Percentiles rank a stretch among this genome's conserved stretches.
Conservation (phyloP, 768 basidiomycete species). For the Kwoniella bestiolae region DNA sequence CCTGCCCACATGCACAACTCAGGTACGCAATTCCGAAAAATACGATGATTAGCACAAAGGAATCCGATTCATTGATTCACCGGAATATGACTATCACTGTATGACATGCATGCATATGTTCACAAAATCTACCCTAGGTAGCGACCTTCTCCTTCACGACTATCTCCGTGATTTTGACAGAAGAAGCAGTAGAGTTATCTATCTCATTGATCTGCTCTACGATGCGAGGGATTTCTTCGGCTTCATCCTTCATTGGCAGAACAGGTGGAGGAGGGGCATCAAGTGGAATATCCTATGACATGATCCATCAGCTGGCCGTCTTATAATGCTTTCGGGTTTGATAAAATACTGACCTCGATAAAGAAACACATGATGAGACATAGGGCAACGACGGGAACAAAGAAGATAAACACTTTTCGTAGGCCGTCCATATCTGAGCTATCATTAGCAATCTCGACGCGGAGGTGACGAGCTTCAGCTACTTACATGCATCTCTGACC, state of each 20-base stretch:
- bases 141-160: not conserved
- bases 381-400: slow-evolving; percentile 37
- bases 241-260: not conserved
- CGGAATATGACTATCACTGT: not conserved
- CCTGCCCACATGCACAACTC: not conserved
- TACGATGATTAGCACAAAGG: no score
- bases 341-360: slow-evolving; percentile 29
- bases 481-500: slow-evolving; percentile 20
- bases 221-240: not conserved
- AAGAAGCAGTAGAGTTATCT: not conserved
- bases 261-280: not conserved
- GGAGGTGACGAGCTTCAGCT: no score
- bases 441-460: not conserved
- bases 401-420: slow-evolving; percentile 45
- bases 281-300: slow-evolving; percentile 5
- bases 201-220: not conserved
- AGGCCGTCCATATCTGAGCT: slow-evolving; percentile 42
- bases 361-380: slow-evolving; percentile 38
- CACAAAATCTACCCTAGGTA: not conserved
- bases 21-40: not conserved
- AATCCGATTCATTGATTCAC: not conserved
- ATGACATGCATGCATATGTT: not conserved
- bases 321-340: not conserved
- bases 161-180: not conserved
- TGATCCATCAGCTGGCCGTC: not conserved